Evolutionary conservation across 805 yeast species (phyloP), one percentile per base, ranked within the genome.

Genomic region (Citeromyces matritensis): DNA sequence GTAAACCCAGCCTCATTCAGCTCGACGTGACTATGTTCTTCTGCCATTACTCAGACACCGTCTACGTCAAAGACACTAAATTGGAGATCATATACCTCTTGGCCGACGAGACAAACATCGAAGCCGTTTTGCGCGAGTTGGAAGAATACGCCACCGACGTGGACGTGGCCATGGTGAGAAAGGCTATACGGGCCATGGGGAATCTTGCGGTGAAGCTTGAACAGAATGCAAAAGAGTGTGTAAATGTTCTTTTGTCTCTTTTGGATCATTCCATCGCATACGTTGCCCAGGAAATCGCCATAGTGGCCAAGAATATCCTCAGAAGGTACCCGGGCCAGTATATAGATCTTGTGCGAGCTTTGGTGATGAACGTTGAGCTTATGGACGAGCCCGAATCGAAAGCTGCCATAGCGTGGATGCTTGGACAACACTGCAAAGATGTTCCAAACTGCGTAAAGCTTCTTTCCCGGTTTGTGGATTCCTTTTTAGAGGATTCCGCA

Each of bases 101-200:
- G 30, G 93, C 96, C 1, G 66, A 72, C 43, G 73, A 70, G 33
- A 39, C 49, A 7, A 81, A 80, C 42, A 59, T 78, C 29, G 60
- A 57, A 4, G 53, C 62, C 25, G 83, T 88, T 1, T 55, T 86
- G 29, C 55, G 69, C 11, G 97, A 86, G 47, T 52, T 86, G 32
- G 78, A 73, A 39, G 94, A 80, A 42, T 86, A 86, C 50, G 93
- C 94, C 4, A 69, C 84, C 0, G 95, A 83, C 43, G 74, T 82
- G 9, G 95, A 86, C 50, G 67, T 75, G 15, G 78, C 79, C 35
- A 83, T 85, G 77, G 82, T 86, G 2, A 60, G 94, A 34, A 81
- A 84, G 44, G 85, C 96, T 0, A 73, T 88, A 3, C 57, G 94
- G 36, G 94, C 95, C 0, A 73, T 88, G 38, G 96, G 96, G 2